A percentile compares a stretch with the other conserved stretches of the same genome.
Evolutionary conservation across 805 yeast species (phyloP).

Genomic region (Blastobotrys parvus): DNA sequence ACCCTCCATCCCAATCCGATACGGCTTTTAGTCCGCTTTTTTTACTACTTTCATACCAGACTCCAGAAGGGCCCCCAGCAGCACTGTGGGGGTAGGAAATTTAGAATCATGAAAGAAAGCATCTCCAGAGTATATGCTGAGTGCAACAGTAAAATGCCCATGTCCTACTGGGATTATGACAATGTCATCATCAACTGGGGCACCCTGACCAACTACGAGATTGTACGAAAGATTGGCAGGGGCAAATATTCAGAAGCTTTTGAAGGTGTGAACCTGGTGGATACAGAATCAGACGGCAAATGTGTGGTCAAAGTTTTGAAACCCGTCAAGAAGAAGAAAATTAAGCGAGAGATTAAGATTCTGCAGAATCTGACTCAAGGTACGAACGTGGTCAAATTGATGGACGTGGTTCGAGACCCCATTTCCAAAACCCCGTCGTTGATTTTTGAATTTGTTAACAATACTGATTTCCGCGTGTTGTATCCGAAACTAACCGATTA

Average conservation of each 20-base stretch:
- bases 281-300: slow-evolving; percentile 32
- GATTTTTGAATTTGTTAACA: slow-evolving; percentile 75
- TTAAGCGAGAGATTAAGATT: slow-evolving; percentile 81
- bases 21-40: too few relatives aligned
- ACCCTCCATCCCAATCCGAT: too few relatives aligned
- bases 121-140: slow-evolving; percentile 64
- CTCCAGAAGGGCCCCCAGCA: too few relatives aligned
- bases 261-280: slow-evolving; percentile 62
- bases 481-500: slow-evolving; percentile 68
- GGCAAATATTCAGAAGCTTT: slow-evolving; percentile 96
- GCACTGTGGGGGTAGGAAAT: too few relatives aligned
- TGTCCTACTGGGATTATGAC: slow-evolving; percentile 63
- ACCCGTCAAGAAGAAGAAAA: slow-evolving; percentile 89
- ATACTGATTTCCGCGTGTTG: slow-evolving; percentile 71
- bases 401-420: slow-evolving; percentile 77
- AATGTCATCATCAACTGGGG: slow-evolving; percentile 46
- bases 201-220: slow-evolving; percentile 55
- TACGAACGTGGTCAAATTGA: slow-evolving; percentile 66
- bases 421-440: slow-evolving; percentile 76
- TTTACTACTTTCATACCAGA: too few relatives aligned
- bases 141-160: slow-evolving; percentile 58
- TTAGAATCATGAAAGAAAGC: slow-evolving; percentile 27
- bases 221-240: slow-evolving; percentile 76
- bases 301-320: slow-evolving; percentile 86
- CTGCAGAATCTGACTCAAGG: slow-evolving; percentile 79